Evolutionary conservation across 1,284 basidiomycete species (phyloP).

Genomic region (Pyrrhoderma noxium): DNA sequence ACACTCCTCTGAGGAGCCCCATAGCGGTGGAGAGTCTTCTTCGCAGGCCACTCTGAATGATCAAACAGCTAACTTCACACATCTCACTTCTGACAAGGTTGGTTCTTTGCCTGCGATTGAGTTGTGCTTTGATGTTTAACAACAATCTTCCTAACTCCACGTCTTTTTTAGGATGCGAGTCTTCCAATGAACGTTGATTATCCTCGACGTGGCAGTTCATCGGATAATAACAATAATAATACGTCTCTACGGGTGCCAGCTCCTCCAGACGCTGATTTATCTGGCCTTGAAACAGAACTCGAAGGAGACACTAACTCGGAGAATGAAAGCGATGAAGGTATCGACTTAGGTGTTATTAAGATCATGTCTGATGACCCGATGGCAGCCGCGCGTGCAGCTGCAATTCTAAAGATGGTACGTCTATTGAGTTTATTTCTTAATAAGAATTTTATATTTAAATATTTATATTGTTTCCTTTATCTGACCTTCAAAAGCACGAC

Average conservation of each 20-base stretch:
- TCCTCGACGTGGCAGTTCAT: neutral
- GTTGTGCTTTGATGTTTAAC: neutral
- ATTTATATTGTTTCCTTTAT: slow-evolving; percentile 11
- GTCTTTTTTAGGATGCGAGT: neutral
- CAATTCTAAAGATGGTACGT: slow-evolving; percentile 76
- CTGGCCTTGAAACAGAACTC: slow-evolving; percentile 12
- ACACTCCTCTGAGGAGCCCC: slow-evolving; percentile 1
- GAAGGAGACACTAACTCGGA: slow-evolving; percentile 17
- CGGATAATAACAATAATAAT: too few relatives aligned
- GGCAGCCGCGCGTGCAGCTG: slow-evolving; percentile 83
- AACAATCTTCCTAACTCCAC: neutral
- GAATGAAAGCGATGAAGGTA: slow-evolving; percentile 22
- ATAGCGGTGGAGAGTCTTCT: slow-evolving; percentile 1
- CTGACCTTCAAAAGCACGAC: slow-evolving; percentile 73
- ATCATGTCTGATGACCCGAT: slow-evolving; percentile 75
- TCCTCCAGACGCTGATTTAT: neutral
- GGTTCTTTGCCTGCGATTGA: neutral
- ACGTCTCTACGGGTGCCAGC: neutral
- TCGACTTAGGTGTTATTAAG: slow-evolving; percentile 47
- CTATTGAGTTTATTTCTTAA: slow-evolving; percentile 8
- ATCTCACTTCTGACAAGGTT: neutral
- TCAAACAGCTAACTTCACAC: neutral
- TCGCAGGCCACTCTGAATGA: slow-evolving; percentile 7
- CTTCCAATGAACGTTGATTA: neutral
- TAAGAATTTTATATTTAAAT: neutral